These are phyloP conservation scores for Lasiosphaeris hirsuta DNA, from an alignment of 495 filamentous ascomycete species.

Conservation along the genomic window DNA sequence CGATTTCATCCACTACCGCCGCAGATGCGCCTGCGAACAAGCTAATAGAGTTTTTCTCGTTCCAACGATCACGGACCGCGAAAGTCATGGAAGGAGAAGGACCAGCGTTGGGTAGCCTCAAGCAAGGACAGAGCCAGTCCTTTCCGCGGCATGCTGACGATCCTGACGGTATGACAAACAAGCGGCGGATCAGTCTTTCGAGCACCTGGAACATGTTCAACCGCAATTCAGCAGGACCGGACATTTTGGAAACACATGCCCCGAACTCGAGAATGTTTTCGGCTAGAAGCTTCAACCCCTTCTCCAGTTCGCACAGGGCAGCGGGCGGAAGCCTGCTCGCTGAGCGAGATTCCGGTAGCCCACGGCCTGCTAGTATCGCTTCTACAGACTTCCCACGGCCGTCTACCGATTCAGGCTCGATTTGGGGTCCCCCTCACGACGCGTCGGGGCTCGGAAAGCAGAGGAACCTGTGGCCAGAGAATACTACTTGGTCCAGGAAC, in stretches of 20 bases:
- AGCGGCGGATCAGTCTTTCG: slow-evolving; percentile 51
- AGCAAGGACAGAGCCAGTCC: slow-evolving; percentile 75
- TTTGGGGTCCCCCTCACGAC: slow-evolving; percentile 42
- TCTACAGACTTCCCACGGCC: slow-evolving; percentile 78
- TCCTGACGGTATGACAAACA: slow-evolving; percentile 35
- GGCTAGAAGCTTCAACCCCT: slow-evolving; percentile 57
- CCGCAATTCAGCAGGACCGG: slow-evolving; percentile 46
- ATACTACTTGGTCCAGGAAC: slow-evolving; percentile 43
- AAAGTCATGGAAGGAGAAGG: slow-evolving; percentile 69
- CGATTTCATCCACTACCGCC: slow-evolving; percentile 16
- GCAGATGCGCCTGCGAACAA: slow-evolving; percentile 29
- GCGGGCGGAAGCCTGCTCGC: slow-evolving; percentile 62
- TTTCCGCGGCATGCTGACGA: slow-evolving; percentile 61
- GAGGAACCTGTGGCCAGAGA: slow-evolving; percentile 44
- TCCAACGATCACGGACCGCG: slow-evolving; percentile 62
- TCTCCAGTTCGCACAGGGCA: slow-evolving; percentile 61
- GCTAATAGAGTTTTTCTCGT: slow-evolving; percentile 53
- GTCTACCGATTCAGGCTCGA: slow-evolving; percentile 67
- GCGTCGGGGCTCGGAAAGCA: slow-evolving; percentile 23
- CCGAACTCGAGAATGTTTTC: slow-evolving; percentile 37
- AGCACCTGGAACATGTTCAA: slow-evolving; percentile 55
- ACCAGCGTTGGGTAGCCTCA: slow-evolving; percentile 68
- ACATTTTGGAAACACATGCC: slow-evolving; percentile 32
- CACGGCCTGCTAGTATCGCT: slow-evolving; percentile 73
- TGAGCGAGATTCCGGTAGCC: slow-evolving; percentile 63